Percentiles rank a stretch among this genome's conserved stretches.
Conservation (phyloP, 1,284 basidiomycete genomes). For the Stereum hirsutum region DNA sequence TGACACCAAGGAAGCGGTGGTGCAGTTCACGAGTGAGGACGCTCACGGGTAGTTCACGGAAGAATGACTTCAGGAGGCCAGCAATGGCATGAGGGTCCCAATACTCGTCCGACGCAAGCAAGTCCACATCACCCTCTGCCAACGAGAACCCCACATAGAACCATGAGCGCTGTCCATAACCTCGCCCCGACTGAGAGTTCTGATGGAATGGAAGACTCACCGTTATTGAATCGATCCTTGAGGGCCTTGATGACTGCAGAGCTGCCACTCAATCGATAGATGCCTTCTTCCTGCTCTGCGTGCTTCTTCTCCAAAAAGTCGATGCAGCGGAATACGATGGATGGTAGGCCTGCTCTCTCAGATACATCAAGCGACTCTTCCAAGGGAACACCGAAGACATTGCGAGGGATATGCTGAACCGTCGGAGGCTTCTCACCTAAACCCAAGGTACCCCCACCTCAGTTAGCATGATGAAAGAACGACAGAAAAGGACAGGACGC, state of each 20-base stretch:
- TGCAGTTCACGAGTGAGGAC: slow-evolving; percentile 90
- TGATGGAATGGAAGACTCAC: slow-evolving; percentile 27
- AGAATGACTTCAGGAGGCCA: slow-evolving; percentile 83
- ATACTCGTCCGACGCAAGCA: slow-evolving; percentile 78
- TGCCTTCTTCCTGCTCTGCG: slow-evolving; percentile 94
- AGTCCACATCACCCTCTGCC: slow-evolving; percentile 84
- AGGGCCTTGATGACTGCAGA: slow-evolving; percentile 91
- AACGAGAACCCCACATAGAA: slow-evolving; percentile 7
- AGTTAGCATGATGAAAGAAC: too few relatives aligned
- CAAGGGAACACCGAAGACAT: slow-evolving; percentile 87
- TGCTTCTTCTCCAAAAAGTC: slow-evolving; percentile 85
- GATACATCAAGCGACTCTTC: slow-evolving; percentile 85
- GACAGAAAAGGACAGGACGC: slow-evolving; percentile 12
- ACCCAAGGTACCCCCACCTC: slow-evolving; percentile 2
- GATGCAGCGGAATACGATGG: slow-evolving; percentile 91
- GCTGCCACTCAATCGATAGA: slow-evolving; percentile 91
- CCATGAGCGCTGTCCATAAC: not conserved
- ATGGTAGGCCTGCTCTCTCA: slow-evolving; percentile 84
- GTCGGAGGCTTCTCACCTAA: slow-evolving; percentile 30
- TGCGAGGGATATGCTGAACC: slow-evolving; percentile 43
- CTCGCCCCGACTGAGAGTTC: not conserved
- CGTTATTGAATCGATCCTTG: slow-evolving; percentile 87
- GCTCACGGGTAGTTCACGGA: slow-evolving; percentile 86
- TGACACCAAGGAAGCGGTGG: slow-evolving; percentile 80
- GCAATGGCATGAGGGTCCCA: slow-evolving; percentile 96